These are phyloP conservation scores for Backusella liffmaniae DNA, from an alignment of 192 early-diverging fungal genomes.

Conservation along the genomic window DNA sequence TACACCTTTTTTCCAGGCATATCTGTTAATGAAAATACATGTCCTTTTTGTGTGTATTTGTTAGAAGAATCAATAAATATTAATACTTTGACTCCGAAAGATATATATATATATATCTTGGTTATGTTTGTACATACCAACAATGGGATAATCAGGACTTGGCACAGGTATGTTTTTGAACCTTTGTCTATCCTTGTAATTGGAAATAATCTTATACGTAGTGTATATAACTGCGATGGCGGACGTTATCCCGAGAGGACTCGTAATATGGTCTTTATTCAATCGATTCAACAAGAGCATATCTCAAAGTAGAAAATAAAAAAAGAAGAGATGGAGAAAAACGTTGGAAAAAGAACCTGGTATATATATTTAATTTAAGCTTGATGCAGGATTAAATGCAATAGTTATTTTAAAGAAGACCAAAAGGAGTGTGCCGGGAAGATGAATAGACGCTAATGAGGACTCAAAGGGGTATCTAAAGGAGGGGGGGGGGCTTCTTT, in stretches of 20 bases:
- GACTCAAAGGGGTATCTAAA: too few species aligned
- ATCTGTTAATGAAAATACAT: not conserved
- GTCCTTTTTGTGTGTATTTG: not conserved
- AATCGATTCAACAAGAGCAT: not conserved
- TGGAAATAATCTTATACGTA: not conserved
- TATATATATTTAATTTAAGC: too few species aligned
- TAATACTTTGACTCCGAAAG: not conserved
- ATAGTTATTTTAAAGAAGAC: too few species aligned
- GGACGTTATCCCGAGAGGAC: not conserved
- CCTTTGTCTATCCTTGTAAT: not conserved
- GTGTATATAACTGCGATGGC: not conserved
- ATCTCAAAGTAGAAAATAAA: too few species aligned
- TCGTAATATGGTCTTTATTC: not conserved
- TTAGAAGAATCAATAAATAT: not conserved
- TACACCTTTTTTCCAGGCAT: not conserved
- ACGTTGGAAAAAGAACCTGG: too few species aligned
- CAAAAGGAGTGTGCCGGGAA: too few species aligned
- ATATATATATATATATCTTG: not conserved
- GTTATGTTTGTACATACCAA: not conserved
- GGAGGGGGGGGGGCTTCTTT: too few species aligned
- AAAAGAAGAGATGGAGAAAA: too few species aligned
- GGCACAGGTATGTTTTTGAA: conserved; percentile 4
- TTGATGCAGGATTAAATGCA: too few species aligned
- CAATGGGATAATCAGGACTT: not conserved
- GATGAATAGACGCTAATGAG: too few species aligned